Evolutionary conservation across 225 moss, liverwort and hornwort genomes (phyloP).

Genomic region (Asterella californica): DNA sequence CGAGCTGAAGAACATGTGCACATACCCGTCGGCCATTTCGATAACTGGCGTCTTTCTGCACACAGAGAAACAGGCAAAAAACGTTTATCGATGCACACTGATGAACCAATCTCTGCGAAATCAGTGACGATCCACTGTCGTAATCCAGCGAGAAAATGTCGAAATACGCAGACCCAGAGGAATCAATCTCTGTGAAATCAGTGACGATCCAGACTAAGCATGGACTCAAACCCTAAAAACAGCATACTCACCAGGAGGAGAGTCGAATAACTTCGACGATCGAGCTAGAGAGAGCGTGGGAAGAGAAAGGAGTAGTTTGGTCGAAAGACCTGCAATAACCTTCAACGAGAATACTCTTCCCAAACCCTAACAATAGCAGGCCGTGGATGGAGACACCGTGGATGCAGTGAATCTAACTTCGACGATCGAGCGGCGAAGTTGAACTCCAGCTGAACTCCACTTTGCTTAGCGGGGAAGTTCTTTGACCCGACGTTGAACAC

Average conservation of each 20-base stretch:
- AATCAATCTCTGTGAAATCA: too few species aligned
- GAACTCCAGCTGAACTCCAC: too few species aligned
- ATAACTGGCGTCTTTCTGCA: slow-evolving; percentile 24
- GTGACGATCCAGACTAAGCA: too few species aligned
- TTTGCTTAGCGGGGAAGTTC: too few species aligned
- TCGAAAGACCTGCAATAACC: not conserved
- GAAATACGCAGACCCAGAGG: not conserved
- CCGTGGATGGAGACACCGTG: slow-evolving; percentile 5
- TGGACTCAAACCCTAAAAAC: not conserved
- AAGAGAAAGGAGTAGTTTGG: not conserved
- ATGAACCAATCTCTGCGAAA: not conserved
- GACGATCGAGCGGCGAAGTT: too few species aligned
- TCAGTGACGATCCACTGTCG: not conserved
- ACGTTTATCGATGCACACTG: too few species aligned
- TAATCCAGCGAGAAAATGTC: not conserved
- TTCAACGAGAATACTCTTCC: not conserved
- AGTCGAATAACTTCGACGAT: not conserved
- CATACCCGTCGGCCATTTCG: slow-evolving; percentile 32
- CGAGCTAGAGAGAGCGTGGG: not conserved
- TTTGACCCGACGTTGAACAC: too few species aligned
- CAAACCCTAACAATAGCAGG: not conserved
- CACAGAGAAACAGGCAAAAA: not conserved
- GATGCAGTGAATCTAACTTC: too few species aligned
- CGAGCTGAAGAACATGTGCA: not conserved
- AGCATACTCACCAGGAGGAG: slow-evolving; percentile 1